phyloP scores from a whole-genome alignment of 345 rosid genomes.

The Laguncularia racemosa region DNA sequence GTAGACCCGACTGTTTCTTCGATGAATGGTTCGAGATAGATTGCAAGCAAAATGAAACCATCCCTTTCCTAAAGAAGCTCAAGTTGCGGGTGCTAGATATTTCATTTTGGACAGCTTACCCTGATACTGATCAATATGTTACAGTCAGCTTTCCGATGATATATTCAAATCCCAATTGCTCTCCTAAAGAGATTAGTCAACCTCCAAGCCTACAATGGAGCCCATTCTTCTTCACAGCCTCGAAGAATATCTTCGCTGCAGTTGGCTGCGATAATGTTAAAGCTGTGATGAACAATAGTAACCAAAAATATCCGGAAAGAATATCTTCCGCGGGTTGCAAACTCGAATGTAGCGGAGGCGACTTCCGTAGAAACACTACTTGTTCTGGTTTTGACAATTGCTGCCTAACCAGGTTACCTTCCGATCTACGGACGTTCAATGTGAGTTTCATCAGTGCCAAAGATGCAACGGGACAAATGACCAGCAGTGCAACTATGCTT shows the following conservation, averaged over 20 bases:
- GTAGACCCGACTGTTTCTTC: too few species aligned
- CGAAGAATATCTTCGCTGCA: not conserved
- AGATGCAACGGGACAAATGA: not conserved
- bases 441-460: slow-evolving; percentile 1
- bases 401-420: slow-evolving; percentile 2
- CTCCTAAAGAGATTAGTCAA: too few species aligned
- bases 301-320: too few species aligned
- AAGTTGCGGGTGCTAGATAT: too few species aligned
- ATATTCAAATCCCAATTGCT: not conserved
- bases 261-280: slow-evolving; percentile 6
- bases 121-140: too few species aligned
- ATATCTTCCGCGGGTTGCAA: slow-evolving; percentile 2
- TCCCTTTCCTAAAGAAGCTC: not conserved
- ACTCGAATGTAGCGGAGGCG: not conserved
- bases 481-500: slow-evolving; percentile 3
- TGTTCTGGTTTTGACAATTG: slow-evolving; percentile 3
- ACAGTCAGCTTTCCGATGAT: not conserved
- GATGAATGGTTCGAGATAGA: too few species aligned
- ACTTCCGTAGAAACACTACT: too few species aligned
- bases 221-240: not conserved
- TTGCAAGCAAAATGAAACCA: too few species aligned
- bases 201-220: not conserved
- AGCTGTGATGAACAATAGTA: not conserved
- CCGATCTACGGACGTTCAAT: not conserved
- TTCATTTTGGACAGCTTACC: too few species aligned